Conservation (phyloP, 208 protist species). For the Porcisia deanei region DNA sequence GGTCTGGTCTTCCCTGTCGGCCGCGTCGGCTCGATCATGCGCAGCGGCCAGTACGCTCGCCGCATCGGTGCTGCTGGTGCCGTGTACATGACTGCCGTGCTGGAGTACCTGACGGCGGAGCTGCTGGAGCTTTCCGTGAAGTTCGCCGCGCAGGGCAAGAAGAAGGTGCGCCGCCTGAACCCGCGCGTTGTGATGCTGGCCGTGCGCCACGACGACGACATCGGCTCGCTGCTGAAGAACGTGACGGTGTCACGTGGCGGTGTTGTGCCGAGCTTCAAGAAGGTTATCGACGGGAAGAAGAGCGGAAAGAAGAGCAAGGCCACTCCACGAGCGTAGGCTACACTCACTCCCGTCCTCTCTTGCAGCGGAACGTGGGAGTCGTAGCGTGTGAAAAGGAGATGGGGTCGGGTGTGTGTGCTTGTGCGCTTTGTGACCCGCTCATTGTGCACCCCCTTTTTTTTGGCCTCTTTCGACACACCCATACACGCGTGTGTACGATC, state of each 20-base stretch:
- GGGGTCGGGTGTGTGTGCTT: background rate
- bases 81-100: constrained; percentile 98
- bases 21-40: constrained; percentile 96
- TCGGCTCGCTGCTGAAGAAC: constrained; percentile 47
- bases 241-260: constrained; percentile 81
- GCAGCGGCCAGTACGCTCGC: constrained; percentile 95
- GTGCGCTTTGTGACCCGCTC: background rate
- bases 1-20: constrained; percentile 99
- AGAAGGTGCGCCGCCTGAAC: constrained; percentile 73
- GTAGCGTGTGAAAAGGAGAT: background rate
- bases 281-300: constrained; percentile 82
- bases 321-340: constrained; percentile 53
- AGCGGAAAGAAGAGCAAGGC: constrained; percentile 63
- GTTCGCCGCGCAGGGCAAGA: constrained; percentile 63
- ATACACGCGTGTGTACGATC: background rate
- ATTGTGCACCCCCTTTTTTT: background rate
- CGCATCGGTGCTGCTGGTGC: constrained; percentile 97
- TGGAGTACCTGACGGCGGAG: constrained; percentile 97
- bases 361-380: background rate
- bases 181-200: constrained; percentile 80
- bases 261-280: constrained; percentile 83
- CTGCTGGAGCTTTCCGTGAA: constrained; percentile 86
- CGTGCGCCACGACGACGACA: constrained; percentile 86
- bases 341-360: background rate
- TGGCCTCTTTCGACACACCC: background rate